A percentile compares a stretch with the other conserved stretches of the same genome.
Conservation (phyloP, 345 rosid genomes). For the Mallotus nudiflorus region DNA sequence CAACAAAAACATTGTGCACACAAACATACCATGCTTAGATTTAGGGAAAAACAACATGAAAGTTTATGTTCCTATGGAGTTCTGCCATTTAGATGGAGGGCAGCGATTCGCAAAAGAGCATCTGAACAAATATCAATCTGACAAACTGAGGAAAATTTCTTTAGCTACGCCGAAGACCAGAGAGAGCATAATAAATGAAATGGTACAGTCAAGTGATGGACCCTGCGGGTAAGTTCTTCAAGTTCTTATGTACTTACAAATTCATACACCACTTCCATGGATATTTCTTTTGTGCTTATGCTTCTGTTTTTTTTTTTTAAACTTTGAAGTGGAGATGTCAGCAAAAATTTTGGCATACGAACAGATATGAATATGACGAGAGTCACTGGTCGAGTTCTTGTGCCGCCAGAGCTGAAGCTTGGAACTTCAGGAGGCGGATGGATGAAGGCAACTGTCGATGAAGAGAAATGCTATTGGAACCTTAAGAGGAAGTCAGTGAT, state of each 20-base stretch:
- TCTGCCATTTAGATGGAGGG: constrained; percentile 64
- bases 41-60: constrained; percentile 48
- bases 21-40: constrained; percentile 68
- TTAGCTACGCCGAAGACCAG: constrained; percentile 50
- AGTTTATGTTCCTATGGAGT: constrained; percentile 76
- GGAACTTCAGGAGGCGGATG: constrained; percentile 35
- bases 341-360: constrained; percentile 57
- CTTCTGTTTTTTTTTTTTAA: background rate
- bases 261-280: too few species aligned
- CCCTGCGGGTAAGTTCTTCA: constrained; percentile 81
- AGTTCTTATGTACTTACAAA: too few species aligned
- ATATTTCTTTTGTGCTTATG: background rate
- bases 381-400: constrained; percentile 67
- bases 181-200: constrained; percentile 37
- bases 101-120: constrained; percentile 71
- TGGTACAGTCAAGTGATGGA: constrained; percentile 48
- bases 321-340: constrained; percentile 50
- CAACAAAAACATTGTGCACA: constrained; percentile 36
- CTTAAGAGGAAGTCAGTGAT: constrained; percentile 52
- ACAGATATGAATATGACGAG: constrained; percentile 59
- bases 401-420: constrained; percentile 67
- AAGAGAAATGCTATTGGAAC: constrained; percentile 70
- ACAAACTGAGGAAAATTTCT: constrained; percentile 45
- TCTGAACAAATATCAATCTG: constrained; percentile 38
- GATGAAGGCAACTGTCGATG: constrained; percentile 51